Base-by-base conservation (phyloP, 148 eudicot species). In the Arctostaphylos glauca region DNA sequence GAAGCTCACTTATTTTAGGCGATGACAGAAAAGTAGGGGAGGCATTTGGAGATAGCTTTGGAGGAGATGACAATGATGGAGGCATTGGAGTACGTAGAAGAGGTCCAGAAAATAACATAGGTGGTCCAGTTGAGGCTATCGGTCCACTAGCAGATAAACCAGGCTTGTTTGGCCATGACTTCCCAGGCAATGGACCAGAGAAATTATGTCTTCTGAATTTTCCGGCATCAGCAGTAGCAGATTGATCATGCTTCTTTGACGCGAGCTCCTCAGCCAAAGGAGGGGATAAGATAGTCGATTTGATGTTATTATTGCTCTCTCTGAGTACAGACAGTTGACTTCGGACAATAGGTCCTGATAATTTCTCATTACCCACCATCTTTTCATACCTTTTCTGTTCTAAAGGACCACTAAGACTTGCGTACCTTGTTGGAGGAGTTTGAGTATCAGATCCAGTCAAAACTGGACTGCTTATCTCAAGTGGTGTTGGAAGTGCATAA, bases 1-100 rank as follows among this genome's bases (percentile, higher is more conserved):
- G 98, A 68, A 95, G 98, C 85, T 95, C 98, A 82, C 88, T 95
- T 82, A 95, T 95, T 86, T 86, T 91, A 7, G 94, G 98, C 56
- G 94, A 90, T 9, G 96, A 88, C 16, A 81, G 76, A 67, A 92
- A 77, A 59, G 88, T 85, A 74, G 93, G 93, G n/a, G 98, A 88
- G 79, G 83, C 72, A 78, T 80, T 82, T 8, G 94, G 90, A 74
- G 94, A 90, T 74, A 82, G 21, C 82, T 88, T 88, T 38, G 91
- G 88, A 52, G 94, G 56, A 14, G 90, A 90, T 41, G 89, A 64
- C 19, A 43, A 5, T 5, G 97, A 88, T 77, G 66, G 85, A 53
- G 86, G 90, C 73, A 83, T 53, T 18, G 91, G 79, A 56, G 74
- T 84, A 72, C 87, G 88, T 80, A 87, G 83, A 77, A 95, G 84